Base-by-base conservation (phyloP, 2,329 filamentous ascomycete species). In the Zasmidium angulare region DNA sequence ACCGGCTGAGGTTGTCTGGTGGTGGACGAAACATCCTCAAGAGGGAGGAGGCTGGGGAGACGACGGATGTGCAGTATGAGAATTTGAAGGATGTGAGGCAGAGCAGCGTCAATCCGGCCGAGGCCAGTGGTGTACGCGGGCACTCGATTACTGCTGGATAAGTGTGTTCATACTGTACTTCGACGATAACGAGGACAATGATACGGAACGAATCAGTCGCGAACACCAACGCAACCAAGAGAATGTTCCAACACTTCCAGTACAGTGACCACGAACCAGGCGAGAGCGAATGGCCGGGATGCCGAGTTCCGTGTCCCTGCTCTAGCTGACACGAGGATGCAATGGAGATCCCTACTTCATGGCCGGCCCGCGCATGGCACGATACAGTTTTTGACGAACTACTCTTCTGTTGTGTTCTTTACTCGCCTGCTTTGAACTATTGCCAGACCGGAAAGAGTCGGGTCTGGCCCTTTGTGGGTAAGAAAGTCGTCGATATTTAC, bases 11-110 rank as follows among this genome's bases (percentile, higher is more conserved):
- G 20, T 48, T 71, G 1, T 62, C 58, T 1, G 46, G 59, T 19
- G 68, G 68, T 26, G 68, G 65, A 1, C 59, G 69, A 10, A 62
- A 61, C n/a, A 71, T 70, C 23, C 59, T 63, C n/a, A 71, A 71
- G 58, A 63, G 63, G 20, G 61, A 70, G 29, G 60, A 62, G 48
- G 56, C 60, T 22, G 53, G 56, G 6, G 57, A 57, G 17, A 12
- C 47, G 24, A 53, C 46, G 14, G 50, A 60, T 43, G 40, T 50
- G 23, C 57, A 62, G 29, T 60, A 62, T 46, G 60, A 62, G 48
- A 62, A 59, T 46, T 19, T 60, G 20, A 24, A 47, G 17, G 57
- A 57, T 40, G 50, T 50, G 7, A 54, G 36, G 51, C 52, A 55
- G 54, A 58, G 53, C 50, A 49, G 54, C 21, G 31, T 40, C 11